phyloP scores from a whole-genome alignment of 805 yeast genomes.

The Zygoascus tannicola region DNA sequence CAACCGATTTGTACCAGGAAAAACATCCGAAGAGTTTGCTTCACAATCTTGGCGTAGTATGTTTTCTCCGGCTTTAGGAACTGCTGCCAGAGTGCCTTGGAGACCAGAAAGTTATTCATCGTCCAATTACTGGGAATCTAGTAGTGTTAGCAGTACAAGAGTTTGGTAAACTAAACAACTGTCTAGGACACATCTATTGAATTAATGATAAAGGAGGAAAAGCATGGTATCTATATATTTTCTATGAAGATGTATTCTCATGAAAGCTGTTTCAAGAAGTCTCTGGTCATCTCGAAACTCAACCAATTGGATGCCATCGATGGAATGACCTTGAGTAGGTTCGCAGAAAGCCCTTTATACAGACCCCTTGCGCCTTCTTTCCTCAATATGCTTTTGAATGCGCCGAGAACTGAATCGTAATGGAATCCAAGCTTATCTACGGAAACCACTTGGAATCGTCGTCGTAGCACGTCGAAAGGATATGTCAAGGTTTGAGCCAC shows the following conservation, averaged over 20 bases:
- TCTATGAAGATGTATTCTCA: neutral
- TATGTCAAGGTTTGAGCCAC: constrained; percentile 84
- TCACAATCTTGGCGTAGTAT: neutral
- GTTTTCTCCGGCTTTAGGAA: neutral
- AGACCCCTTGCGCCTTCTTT: constrained; percentile 77
- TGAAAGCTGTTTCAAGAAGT: constrained; percentile 12
- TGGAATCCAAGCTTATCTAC: constrained; percentile 75
- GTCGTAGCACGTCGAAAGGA: constrained; percentile 81
- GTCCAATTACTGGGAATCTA: constrained; percentile 12
- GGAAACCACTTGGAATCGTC: constrained; percentile 83
- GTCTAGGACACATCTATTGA: too few species aligned
- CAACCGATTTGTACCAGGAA: neutral
- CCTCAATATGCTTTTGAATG: constrained; percentile 56
- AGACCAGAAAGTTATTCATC: neutral
- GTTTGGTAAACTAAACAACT: too few species aligned
- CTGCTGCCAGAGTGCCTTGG: neutral
- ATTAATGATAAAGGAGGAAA: too few species aligned
- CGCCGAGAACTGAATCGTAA: constrained; percentile 68
- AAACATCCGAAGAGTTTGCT: neutral
- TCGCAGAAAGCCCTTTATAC: constrained; percentile 53
- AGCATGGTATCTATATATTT: neutral
- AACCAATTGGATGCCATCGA: constrained; percentile 96
- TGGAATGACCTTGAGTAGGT: constrained; percentile 82
- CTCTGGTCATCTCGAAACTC: constrained; percentile 67
- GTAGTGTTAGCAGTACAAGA: constrained; percentile 12